These are phyloP conservation scores for Yamadazyma aaseri DNA, from an alignment of 1,139 yeast genomes.

Conservation along the genomic window DNA sequence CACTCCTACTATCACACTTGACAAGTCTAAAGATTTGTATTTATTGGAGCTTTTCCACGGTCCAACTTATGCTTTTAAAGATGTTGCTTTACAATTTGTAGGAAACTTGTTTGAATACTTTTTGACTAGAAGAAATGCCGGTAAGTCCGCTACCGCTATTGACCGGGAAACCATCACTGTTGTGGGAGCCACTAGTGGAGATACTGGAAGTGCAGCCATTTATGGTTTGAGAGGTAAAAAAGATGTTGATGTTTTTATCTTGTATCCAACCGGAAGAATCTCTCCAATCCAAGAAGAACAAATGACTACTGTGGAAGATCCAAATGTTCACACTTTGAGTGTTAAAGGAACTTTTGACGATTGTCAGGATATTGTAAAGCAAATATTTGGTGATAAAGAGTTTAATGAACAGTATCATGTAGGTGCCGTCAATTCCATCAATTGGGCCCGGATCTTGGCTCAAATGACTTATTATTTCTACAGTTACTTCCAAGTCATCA, in stretches of 20 bases:
- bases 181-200: slow-evolving; percentile 99
- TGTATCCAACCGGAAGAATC: slow-evolving; percentile 96
- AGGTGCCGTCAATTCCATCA: slow-evolving; percentile 97
- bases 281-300: slow-evolving; percentile 98
- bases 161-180: slow-evolving; percentile 80
- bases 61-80: slow-evolving; percentile 98
- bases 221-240: slow-evolving; percentile 95
- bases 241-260: slow-evolving; percentile 92
- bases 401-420: slow-evolving; percentile 89
- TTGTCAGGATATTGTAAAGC: slow-evolving; percentile 95
- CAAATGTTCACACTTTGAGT: slow-evolving; percentile 90
- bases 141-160: slow-evolving; percentile 49
- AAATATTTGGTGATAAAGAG: slow-evolving; percentile 83
- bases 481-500: slow-evolving; percentile 75
- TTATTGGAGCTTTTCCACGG: slow-evolving; percentile 95
- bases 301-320: slow-evolving; percentile 96
- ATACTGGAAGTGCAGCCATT: slow-evolving; percentile 98
- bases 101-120: slow-evolving; percentile 96
- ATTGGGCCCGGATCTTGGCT: slow-evolving; percentile 98
- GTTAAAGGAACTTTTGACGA: slow-evolving; percentile 97
- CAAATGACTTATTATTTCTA: slow-evolving; percentile 96
- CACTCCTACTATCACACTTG: slow-evolving; percentile 73
- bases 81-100: slow-evolving; percentile 95
- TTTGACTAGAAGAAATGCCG: slow-evolving; percentile 71
- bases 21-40: slow-evolving; percentile 54